Evolutionary conservation across 495 filamentous ascomycete species (phyloP), one percentile per base, ranked within the genome.

Genomic region (Monascus purpureus): DNA sequence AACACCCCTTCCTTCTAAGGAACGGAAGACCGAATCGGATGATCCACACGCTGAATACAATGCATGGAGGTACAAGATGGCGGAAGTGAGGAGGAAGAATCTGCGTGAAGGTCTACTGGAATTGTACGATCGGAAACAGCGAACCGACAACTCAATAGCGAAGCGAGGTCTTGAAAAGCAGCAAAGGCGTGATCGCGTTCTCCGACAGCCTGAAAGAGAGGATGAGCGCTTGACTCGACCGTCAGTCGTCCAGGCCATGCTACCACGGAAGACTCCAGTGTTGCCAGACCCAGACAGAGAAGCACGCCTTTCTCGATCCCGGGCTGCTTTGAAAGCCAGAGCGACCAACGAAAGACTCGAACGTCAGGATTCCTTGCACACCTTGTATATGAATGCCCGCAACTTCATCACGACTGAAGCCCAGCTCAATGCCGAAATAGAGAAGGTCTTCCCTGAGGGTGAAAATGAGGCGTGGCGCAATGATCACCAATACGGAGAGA

Each of bases 341-440:
- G 38, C 59, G 41, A 45, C 47, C 6, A 24, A 53, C 32, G 66
- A 67, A 41, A 42, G 44, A 7, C 46, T 47, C 13, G 51, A 59
- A 35, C 55, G 65, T 16, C 45, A 57, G 25, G 56, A 70, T 14
- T 39, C 60, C 17, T 34, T 82, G 14, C 76, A 81, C 17, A 57
- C 63, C 12, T 57, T 82, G 8, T 81, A 81, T 46, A 64, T 75
- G 55, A 67, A 76, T 39, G 73, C 77, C 1, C 56, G 67, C 17
- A 50, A 60, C 15, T 82, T 81, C 47, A 77, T 82, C 37, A 59
- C 65, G n/a, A 76, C 64, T 1, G 73, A 75, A 31, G 44, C 59
- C 19, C 67, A 79, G 51, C 60, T 82, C 17, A 57, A 72, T 18
- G 62, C 58, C 29, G 73, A 70, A 28, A 67, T 82, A 31, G 74